phyloP scores from a whole-genome alignment of 2,329 filamentous ascomycete genomes.

The Cryoendolithus antarcticus region DNA sequence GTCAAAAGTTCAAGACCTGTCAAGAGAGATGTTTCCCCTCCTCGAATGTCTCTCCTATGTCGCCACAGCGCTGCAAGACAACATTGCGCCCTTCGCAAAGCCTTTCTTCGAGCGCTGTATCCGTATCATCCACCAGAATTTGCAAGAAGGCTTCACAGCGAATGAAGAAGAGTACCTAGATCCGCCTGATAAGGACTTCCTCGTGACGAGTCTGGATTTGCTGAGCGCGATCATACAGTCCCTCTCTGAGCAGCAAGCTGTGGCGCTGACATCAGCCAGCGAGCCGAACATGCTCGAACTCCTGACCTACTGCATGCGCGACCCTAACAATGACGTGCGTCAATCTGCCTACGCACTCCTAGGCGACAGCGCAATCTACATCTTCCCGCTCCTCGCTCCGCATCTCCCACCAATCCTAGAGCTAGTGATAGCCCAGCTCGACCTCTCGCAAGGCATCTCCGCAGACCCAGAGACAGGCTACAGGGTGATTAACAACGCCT shows the following conservation, averaged over 20 bases:
- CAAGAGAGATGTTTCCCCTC: slow-evolving; percentile 83
- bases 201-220: slow-evolving; percentile 88
- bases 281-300: slow-evolving; percentile 83
- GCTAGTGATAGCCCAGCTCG: slow-evolving; percentile 75
- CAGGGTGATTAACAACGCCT: slow-evolving; percentile 94
- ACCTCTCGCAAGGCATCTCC: slow-evolving; percentile 54
- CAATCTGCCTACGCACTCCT: slow-evolving; percentile 93
- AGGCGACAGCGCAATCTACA: slow-evolving; percentile 86
- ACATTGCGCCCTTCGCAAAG: slow-evolving; percentile 72
- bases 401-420: slow-evolving; percentile 64
- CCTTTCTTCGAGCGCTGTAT: slow-evolving; percentile 82
- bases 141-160: slow-evolving; percentile 66
- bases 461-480: slow-evolving; percentile 78
- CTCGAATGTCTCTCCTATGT: slow-evolving; percentile 96
- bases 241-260: slow-evolving; percentile 59
- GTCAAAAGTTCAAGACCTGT: slow-evolving; percentile 76
- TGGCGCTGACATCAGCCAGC: slow-evolving; percentile 62
- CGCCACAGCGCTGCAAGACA: slow-evolving; percentile 67
- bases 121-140: slow-evolving; percentile 80
- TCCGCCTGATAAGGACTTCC: slow-evolving; percentile 86
- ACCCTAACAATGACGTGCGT: slow-evolving; percentile 78
- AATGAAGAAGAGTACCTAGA: slow-evolving; percentile 55
- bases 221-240: slow-evolving; percentile 89
- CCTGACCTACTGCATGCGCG: slow-evolving; percentile 82
- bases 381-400: slow-evolving; percentile 68